Evolutionary conservation across 805 yeast genomes (phyloP).

Genomic region (Candida odintsovae): DNA sequence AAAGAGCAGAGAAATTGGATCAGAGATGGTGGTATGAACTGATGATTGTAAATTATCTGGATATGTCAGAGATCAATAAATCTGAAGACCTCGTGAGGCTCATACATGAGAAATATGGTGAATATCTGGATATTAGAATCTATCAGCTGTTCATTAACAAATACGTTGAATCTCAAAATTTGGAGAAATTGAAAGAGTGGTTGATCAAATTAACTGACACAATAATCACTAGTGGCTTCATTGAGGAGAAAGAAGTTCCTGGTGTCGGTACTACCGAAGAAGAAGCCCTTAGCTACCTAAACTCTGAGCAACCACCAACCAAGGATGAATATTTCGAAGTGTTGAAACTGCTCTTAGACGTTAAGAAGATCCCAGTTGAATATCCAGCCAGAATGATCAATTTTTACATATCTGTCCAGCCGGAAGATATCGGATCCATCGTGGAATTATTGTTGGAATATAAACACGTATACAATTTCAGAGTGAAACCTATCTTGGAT

Average conservation of each 20-base stretch:
- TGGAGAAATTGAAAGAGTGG: constrained; percentile 28
- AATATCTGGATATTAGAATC: constrained; percentile 33
- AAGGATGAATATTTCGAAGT: constrained; percentile 23
- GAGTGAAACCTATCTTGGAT: constrained; percentile 14
- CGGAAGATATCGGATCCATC: not conserved
- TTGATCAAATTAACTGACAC: constrained; percentile 24
- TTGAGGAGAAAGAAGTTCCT: constrained; percentile 8
- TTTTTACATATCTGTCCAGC: constrained; percentile 13
- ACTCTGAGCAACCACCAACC: constrained; percentile 23
- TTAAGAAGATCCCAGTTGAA: not conserved
- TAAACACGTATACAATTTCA: constrained; percentile 20
- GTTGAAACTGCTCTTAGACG: constrained; percentile 20
- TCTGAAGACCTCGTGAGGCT: constrained; percentile 31
- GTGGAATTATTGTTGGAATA: constrained; percentile 15
- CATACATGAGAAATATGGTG: constrained; percentile 24
- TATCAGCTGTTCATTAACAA: constrained; percentile 29
- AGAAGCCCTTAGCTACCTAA: constrained; percentile 26
- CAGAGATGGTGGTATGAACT: constrained; percentile 50
- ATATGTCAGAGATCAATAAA: constrained; percentile 25
- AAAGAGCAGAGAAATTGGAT: constrained; percentile 30
- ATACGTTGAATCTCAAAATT: constrained; percentile 24
- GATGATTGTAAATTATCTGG: constrained; percentile 37
- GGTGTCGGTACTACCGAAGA: constrained; percentile 22
- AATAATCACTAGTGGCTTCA: constrained; percentile 23
- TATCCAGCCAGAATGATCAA: constrained; percentile 18